Percentiles rank a stretch among this genome's conserved stretches.
Evolutionary conservation across 1,284 basidiomycete species (phyloP).

Genomic region (Stygiomarasmius scandens): DNA sequence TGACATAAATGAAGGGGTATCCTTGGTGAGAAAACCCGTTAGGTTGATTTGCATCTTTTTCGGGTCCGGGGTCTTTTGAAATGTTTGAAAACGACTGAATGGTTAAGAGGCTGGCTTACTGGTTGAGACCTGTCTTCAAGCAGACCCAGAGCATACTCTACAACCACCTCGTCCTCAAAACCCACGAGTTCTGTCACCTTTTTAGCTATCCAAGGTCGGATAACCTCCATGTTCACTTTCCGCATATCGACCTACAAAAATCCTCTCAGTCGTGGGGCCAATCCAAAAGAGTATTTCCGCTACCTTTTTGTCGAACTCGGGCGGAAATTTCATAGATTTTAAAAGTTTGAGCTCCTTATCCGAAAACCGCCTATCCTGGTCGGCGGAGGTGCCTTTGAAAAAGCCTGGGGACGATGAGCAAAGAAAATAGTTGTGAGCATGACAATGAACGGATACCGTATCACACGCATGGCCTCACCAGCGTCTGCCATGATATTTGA

Average conservation of each 20-base stretch:
- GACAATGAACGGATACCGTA: constrained; percentile 27
- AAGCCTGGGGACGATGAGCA: constrained; percentile 55
- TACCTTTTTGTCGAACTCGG: constrained; percentile 89
- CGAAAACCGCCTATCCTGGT: constrained; percentile 88
- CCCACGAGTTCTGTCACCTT: constrained; percentile 89
- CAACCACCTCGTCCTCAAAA: constrained; percentile 95
- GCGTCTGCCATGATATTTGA: constrained; percentile 54
- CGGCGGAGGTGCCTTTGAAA: constrained; percentile 85
- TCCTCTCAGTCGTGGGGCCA: constrained; percentile 6
- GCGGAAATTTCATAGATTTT: constrained; percentile 88
- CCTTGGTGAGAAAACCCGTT: constrained; percentile 85
- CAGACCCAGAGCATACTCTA: constrained; percentile 93
- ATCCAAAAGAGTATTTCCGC: constrained; percentile 1
- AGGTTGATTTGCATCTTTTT: constrained; percentile 95
- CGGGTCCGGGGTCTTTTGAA: constrained; percentile 80
- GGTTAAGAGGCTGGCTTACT: constrained; percentile 48
- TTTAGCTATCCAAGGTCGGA: constrained; percentile 93
- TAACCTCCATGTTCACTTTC: constrained; percentile 89
- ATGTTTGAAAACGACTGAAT: not conserved
- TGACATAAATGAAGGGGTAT: constrained; percentile 85
- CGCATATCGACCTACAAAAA: constrained; percentile 82
- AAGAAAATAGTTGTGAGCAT: constrained; percentile 25
- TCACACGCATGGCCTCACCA: constrained; percentile 40
- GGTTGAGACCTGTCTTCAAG: constrained; percentile 84
- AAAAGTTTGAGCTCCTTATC: constrained; percentile 93